Conservation (phyloP, 2,329 filamentous ascomycete genomes). For the Cadophora sp. region DNA sequence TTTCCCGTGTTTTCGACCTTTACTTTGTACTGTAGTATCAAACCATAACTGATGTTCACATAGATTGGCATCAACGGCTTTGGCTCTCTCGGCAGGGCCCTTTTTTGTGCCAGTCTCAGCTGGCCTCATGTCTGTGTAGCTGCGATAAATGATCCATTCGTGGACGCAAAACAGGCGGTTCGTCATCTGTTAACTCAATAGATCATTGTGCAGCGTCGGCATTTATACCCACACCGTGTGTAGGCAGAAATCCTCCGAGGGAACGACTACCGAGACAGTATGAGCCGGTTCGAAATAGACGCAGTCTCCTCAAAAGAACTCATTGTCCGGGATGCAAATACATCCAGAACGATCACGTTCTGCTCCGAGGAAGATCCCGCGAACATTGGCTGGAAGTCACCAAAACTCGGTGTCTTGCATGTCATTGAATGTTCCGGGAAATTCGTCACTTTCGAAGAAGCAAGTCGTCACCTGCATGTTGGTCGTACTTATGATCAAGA, state of each 20-base stretch:
- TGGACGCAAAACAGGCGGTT: slow-evolving; percentile 4
- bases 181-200: not conserved
- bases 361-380: not conserved
- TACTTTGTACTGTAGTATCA: not conserved
- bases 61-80: slow-evolving; percentile 1
- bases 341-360: not conserved
- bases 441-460: not conserved
- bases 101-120: not conserved
- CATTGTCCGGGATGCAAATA: not conserved
- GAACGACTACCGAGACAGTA: not conserved
- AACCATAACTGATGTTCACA: not conserved
- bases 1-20: not conserved
- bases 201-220: not conserved
- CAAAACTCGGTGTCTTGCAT: not conserved
- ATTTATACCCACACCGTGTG: not conserved
- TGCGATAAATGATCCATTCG: slow-evolving; percentile 1
- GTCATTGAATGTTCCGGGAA: not conserved
- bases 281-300: not conserved
- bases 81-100: not conserved
- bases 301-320: not conserved
- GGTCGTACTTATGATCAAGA: not conserved
- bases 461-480: not conserved
- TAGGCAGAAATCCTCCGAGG: not conserved
- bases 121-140: not conserved
- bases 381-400: not conserved